Conservation (phyloP, 306 rosid genomes). For the Malus asiatica region DNA sequence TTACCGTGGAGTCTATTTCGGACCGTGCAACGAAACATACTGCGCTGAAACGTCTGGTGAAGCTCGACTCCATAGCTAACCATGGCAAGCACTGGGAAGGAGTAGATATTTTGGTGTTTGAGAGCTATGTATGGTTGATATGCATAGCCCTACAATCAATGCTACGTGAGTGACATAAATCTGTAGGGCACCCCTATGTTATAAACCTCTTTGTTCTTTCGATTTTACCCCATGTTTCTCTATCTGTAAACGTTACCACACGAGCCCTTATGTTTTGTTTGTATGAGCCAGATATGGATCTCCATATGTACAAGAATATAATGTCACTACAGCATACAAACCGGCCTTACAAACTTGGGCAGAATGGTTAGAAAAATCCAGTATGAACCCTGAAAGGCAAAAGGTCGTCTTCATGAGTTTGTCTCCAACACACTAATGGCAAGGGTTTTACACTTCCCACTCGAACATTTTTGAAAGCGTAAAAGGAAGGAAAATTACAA, state of each 20-base stretch:
- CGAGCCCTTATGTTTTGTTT: too few relatives aligned
- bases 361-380: slow-evolving; percentile 62
- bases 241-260: too few relatives aligned
- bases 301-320: background rate
- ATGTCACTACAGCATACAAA: slow-evolving; percentile 52
- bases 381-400: slow-evolving; percentile 49
- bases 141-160: slow-evolving; percentile 63
- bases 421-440: slow-evolving; percentile 95
- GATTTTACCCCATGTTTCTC: too few relatives aligned
- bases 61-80: slow-evolving; percentile 59
- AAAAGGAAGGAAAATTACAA: background rate
- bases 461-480: background rate
- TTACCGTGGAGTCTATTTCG: slow-evolving; percentile 80
- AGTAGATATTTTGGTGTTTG: slow-evolving; percentile 77
- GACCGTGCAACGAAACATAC: slow-evolving; percentile 90
- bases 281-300: too few relatives aligned
- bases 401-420: slow-evolving; percentile 74
- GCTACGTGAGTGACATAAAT: slow-evolving; percentile 48
- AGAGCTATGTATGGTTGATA: slow-evolving; percentile 97
- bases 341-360: slow-evolving; percentile 87
- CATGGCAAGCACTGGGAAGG: slow-evolving; percentile 86
- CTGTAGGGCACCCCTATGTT: background rate
- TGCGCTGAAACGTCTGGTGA: slow-evolving; percentile 58
- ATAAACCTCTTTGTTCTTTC: background rate
- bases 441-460: slow-evolving; percentile 25